Evolutionary conservation across 768 basidiomycete species (phyloP).

Genomic region (Mycena alexandri): DNA sequence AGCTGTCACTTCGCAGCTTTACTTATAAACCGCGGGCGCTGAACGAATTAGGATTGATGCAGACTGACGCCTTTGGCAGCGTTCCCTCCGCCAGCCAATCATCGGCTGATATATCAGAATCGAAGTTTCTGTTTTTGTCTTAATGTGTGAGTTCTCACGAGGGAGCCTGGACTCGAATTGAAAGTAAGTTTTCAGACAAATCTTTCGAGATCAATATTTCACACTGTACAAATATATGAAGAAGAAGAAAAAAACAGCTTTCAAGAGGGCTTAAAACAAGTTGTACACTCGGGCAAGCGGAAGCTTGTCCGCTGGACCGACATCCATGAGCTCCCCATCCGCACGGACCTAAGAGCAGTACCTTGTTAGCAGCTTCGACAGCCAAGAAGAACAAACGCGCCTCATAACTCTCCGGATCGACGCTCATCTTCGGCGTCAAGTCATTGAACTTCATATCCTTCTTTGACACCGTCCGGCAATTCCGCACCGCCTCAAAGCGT

Average conservation of each 20-base stretch:
- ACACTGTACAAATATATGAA: neutral
- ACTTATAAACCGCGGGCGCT: constrained; percentile 34
- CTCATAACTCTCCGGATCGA: constrained; percentile 94
- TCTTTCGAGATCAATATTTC: too few species aligned
- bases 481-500: constrained; percentile 77
- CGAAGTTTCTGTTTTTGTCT: constrained; percentile 8
- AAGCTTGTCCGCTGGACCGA: constrained; percentile 77
- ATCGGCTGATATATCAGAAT: constrained; percentile 20
- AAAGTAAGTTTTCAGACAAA: too few species aligned
- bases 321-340: constrained; percentile 82
- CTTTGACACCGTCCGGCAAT: constrained; percentile 84
- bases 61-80: constrained; percentile 12
- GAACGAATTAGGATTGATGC: constrained; percentile 31
- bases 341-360: constrained; percentile 49
- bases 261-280: constrained; percentile 67
- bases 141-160: neutral
- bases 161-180: too few species aligned
- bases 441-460: constrained; percentile 96
- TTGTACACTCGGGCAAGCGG: constrained; percentile 84
- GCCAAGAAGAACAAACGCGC: constrained; percentile 56
- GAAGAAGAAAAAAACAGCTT: neutral
- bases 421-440: constrained; percentile 82
- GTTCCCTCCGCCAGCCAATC: constrained; percentile 27
- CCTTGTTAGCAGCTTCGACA: neutral
- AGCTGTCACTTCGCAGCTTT: constrained; percentile 11